phyloP scores from a whole-genome alignment of 305 asterid genomes.

The Fraxinus latifolia region DNA sequence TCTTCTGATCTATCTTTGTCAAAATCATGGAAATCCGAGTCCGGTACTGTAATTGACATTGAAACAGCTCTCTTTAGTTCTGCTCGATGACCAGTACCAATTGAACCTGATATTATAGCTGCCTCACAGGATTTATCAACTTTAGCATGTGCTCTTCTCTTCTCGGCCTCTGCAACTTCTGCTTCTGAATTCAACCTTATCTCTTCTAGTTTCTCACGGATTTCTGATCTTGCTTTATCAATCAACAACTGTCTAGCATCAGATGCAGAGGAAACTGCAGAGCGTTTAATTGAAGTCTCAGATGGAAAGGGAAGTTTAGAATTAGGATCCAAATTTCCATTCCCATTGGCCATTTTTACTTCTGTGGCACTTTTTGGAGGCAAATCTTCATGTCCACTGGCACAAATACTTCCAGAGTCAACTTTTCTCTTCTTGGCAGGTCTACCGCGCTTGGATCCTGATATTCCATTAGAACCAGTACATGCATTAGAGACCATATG shows the following conservation, averaged over 20 bases:
- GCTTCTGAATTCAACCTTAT: constrained; percentile 55
- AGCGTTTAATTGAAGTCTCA: constrained; percentile 47
- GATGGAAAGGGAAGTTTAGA: constrained; percentile 44
- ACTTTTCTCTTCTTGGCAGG: constrained; percentile 74
- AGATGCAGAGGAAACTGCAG: constrained; percentile 52
- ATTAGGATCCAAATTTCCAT: constrained; percentile 42
- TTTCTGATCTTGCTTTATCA: constrained; percentile 62
- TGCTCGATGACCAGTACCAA: constrained; percentile 30
- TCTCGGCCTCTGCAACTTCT: constrained; percentile 53
- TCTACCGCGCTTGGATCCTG: constrained; percentile 57
- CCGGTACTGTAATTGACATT: constrained; percentile 78
- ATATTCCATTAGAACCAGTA: constrained; percentile 37
- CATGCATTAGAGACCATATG: constrained; percentile 40
- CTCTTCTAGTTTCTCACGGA: constrained; percentile 57
- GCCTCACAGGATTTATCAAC: constrained; percentile 33
- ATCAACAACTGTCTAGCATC: constrained; percentile 70
- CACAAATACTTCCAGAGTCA: constrained; percentile 40
- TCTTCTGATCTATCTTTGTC: constrained; percentile 78
- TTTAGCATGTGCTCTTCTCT: constrained; percentile 45
- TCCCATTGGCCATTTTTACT: constrained; percentile 35
- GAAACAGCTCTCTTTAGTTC: constrained; percentile 57
- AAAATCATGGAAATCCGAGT: constrained; percentile 85
- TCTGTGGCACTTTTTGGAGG: constrained; percentile 35
- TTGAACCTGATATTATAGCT: constrained; percentile 27
- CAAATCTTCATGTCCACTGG: constrained; percentile 36